Conservation (phyloP, 2,329 filamentous ascomycete species). For the Penicillium sp. region DNA sequence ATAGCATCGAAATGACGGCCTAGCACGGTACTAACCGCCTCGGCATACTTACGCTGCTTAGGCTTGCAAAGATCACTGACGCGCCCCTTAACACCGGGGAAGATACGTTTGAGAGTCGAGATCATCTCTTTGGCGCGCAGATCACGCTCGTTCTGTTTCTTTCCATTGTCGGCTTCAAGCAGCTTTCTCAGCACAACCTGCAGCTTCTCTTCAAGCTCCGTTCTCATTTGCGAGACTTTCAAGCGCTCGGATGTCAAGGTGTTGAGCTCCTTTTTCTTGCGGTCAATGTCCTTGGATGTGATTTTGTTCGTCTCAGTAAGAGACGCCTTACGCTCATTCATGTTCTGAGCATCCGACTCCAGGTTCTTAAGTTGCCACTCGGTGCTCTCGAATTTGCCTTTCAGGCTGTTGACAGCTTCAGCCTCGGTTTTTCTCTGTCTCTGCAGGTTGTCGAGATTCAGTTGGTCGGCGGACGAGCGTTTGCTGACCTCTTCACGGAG, state of each 20-base stretch:
- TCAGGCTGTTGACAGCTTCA: constrained; percentile 84
- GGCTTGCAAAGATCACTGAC: constrained; percentile 90
- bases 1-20: constrained; percentile 93
- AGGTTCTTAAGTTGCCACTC: constrained; percentile 73
- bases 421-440: constrained; percentile 89
- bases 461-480: constrained; percentile 75
- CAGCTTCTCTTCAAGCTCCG: constrained; percentile 89
- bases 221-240: constrained; percentile 75
- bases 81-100: constrained; percentile 85
- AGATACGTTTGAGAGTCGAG: constrained; percentile 81
- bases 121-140: constrained; percentile 77
- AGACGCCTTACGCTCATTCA: constrained; percentile 66
- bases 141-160: constrained; percentile 82
- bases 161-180: constrained; percentile 80
- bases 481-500: constrained; percentile 83
- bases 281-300: constrained; percentile 73
- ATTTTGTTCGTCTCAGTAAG: constrained; percentile 65
- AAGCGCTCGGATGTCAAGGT: constrained; percentile 79
- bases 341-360: constrained; percentile 66
- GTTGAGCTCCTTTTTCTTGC: constrained; percentile 89
- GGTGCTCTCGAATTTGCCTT: constrained; percentile 79
- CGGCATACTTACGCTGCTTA: constrained; percentile 95
- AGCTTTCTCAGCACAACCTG: constrained; percentile 77
- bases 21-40: constrained; percentile 87
- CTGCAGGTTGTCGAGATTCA: constrained; percentile 79